Conservation (phyloP, 2,329 filamentous ascomycete genomes). For the Claviceps humidiphila region DNA sequence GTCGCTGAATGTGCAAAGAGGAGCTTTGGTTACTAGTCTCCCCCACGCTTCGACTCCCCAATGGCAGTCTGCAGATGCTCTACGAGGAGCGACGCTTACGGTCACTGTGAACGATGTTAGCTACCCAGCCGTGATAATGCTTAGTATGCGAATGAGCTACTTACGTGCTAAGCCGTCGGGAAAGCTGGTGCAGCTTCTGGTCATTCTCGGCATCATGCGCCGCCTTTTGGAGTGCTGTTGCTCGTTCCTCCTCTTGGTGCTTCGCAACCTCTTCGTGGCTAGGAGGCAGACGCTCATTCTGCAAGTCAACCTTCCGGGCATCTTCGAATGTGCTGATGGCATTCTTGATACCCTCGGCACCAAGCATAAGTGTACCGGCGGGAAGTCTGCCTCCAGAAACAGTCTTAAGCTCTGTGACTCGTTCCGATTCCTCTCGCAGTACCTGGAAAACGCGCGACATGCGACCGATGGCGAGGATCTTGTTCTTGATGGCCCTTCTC, state of each 20-base stretch:
- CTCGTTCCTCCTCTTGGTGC: constrained; percentile 68
- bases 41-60: neutral
- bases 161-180: constrained; percentile 88
- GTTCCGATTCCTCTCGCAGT: constrained; percentile 89
- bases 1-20: neutral
- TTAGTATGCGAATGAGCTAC: constrained; percentile 1
- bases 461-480: constrained; percentile 93
- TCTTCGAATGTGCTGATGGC: constrained; percentile 96
- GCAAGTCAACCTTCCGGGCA: constrained; percentile 87
- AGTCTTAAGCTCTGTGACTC: constrained; percentile 94
- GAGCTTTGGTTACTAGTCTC: neutral
- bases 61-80: neutral
- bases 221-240: constrained; percentile 74
- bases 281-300: constrained; percentile 89
- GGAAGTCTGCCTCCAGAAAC: constrained; percentile 85
- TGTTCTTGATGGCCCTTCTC: constrained; percentile 97
- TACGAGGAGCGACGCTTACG: constrained; percentile 15
- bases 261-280: constrained; percentile 82
- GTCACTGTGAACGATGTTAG: constrained; percentile 14
- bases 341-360: constrained; percentile 96
- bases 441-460: constrained; percentile 98
- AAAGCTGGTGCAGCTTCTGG: constrained; percentile 70
- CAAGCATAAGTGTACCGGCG: constrained; percentile 92
- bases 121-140: neutral
- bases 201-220: constrained; percentile 86